Conservation (phyloP, 371 early-diverging fungal species). For the Mortierella sp. region DNA sequence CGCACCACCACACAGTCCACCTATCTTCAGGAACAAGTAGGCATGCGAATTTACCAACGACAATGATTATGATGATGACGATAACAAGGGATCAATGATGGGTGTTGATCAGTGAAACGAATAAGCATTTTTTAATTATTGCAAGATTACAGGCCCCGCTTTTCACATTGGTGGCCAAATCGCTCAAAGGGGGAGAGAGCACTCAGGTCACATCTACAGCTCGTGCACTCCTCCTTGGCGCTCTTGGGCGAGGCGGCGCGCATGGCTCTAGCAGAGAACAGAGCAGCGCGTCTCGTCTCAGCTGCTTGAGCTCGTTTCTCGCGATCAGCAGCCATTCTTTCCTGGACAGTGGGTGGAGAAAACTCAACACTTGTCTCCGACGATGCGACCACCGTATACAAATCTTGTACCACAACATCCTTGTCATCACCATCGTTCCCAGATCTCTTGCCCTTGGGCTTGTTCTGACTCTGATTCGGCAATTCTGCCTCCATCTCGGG, state of each 20-base stretch:
- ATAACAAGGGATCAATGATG: background rate
- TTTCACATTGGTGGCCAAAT: conserved; percentile 47
- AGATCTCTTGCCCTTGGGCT: background rate
- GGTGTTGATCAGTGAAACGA: background rate
- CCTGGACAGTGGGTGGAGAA: conserved; percentile 74
- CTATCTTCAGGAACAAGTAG: background rate
- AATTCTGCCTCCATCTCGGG: conserved; percentile 75
- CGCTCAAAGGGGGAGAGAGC: conserved; percentile 56
- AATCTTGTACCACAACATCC: background rate
- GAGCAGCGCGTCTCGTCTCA: conserved; percentile 69
- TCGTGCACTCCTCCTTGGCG: conserved; percentile 36
- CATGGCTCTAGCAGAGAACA: background rate
- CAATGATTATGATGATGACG: background rate
- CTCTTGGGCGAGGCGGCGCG: background rate
- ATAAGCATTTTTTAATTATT: background rate
- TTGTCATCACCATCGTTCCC: background rate
- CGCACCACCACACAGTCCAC: too few species aligned
- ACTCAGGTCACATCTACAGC: conserved; percentile 41
- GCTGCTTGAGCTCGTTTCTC: conserved; percentile 86
- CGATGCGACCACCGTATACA: conserved; percentile 10
- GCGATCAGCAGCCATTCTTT: conserved; percentile 78
- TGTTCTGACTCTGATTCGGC: conserved; percentile 21
- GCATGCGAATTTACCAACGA: background rate
- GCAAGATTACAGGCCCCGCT: background rate
- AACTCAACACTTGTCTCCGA: background rate